A percentile compares a stretch with the other conserved stretches of the same genome.
Conservation (phyloP, 768 basidiomycete genomes). For the Mycena haematopus region DNA sequence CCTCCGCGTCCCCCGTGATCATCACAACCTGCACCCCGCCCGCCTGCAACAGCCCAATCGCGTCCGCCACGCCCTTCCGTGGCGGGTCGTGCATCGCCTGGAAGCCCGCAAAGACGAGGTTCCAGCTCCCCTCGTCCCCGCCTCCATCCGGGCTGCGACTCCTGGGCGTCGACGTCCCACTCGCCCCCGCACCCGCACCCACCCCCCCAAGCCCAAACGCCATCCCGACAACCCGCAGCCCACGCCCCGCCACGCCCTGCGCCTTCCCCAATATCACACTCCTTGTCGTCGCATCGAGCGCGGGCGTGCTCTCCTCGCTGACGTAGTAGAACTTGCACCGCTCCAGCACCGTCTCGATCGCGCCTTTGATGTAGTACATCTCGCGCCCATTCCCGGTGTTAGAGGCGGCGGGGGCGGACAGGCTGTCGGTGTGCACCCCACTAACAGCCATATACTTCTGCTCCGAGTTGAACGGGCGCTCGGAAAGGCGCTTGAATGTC, state of each 20-base stretch:
- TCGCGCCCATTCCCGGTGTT: conserved; percentile 59
- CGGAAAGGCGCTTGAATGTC: conserved; percentile 75
- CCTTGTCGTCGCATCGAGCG: conserved; percentile 72
- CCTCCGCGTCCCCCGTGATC: conserved; percentile 96
- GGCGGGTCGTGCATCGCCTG: conserved; percentile 97
- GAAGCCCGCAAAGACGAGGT: conserved; percentile 90
- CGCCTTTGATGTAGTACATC: conserved; percentile 91
- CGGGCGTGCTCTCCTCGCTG: conserved; percentile 86
- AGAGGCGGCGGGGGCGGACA: conserved; percentile 38
- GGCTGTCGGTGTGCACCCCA: conserved; percentile 62
- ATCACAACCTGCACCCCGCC: conserved; percentile 97
- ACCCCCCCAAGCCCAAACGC: conserved; percentile 76
- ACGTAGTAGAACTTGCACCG: conserved; percentile 91
- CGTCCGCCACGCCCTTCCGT: conserved; percentile 89
- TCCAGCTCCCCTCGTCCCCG: conserved; percentile 42
- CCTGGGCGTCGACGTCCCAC: conserved; percentile 31
- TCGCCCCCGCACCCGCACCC: too few relatives aligned
- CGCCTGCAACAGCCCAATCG: conserved; percentile 78
- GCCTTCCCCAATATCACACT: conserved; percentile 76
- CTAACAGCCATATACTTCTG: conserved; percentile 93
- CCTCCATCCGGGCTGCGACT: conserved; percentile 21
- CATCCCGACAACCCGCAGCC: conserved; percentile 90
- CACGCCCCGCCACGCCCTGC: conserved; percentile 70
- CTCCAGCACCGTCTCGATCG: conserved; percentile 86
- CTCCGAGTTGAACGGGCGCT: conserved; percentile 93